Percentiles rank a stretch among this genome's conserved stretches.
phyloP scores from a whole-genome alignment of 139 green algal genomes.

The Asterochloris erici region DNA sequence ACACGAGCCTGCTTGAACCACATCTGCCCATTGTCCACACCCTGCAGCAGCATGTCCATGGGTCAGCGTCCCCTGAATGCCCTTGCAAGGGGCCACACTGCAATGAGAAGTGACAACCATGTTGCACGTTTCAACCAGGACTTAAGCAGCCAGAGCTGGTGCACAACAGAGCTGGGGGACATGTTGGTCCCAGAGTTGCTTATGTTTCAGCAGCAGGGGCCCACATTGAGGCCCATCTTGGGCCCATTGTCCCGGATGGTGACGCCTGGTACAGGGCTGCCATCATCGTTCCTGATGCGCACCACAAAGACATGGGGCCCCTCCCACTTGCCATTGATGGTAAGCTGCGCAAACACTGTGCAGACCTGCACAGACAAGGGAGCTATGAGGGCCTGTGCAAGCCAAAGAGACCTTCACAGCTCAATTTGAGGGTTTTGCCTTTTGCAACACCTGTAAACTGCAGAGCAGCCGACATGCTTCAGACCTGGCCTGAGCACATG shows the following conservation, averaged over 20 bases:
- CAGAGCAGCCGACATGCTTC: too few species aligned
- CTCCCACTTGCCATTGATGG: slow-evolving; percentile 65
- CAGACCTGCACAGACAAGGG: slow-evolving; percentile 46
- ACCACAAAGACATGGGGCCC: slow-evolving; percentile 91
- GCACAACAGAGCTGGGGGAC: too few species aligned
- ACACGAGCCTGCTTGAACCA: slow-evolving; percentile 79
- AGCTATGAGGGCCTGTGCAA: slow-evolving; percentile 30
- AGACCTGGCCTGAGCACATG: background rate
- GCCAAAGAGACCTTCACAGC: background rate
- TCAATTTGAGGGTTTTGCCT: background rate
- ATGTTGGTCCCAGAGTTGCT: too few species aligned
- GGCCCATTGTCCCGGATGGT: slow-evolving; percentile 68
- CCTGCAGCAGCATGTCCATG: slow-evolving; percentile 59
- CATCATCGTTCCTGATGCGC: slow-evolving; percentile 70
- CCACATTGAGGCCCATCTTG: slow-evolving; percentile 37
- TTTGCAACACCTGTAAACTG: background rate
- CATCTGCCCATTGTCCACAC: slow-evolving; percentile 86
- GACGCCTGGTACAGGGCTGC: slow-evolving; percentile 48
- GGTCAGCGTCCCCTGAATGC: background rate
- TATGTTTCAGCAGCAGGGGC: background rate
- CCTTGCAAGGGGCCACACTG: background rate
- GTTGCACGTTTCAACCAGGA: background rate
- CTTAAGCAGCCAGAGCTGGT: too few species aligned
- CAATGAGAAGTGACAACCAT: background rate
- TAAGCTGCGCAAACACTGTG: slow-evolving; percentile 84